A percentile compares a stretch with the other conserved stretches of the same genome.
Conservation (phyloP, 805 yeast species). For the Yarrowia deformans region DNA sequence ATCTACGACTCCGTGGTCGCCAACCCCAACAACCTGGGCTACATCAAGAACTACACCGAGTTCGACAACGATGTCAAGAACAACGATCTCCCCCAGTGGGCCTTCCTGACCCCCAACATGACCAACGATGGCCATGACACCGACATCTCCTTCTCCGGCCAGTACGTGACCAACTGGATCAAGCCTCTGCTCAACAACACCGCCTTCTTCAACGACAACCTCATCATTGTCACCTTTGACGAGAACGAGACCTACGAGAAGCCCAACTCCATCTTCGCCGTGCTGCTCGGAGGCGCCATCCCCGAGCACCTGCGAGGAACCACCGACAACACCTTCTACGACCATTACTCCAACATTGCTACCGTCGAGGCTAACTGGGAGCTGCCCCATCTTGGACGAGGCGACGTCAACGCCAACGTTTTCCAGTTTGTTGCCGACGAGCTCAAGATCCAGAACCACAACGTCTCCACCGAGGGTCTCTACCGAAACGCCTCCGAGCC, state of each 20-base stretch:
- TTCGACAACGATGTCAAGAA: conserved; percentile 54
- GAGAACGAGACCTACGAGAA: conserved; percentile 56
- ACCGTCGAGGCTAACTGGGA: conserved; percentile 61
- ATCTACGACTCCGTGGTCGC: conserved; percentile 54
- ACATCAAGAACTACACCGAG: conserved; percentile 59
- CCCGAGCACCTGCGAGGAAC: conserved; percentile 56
- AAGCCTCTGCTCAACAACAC: conserved; percentile 56
- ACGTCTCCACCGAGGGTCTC: conserved; percentile 35
- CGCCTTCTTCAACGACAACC: conserved; percentile 58
- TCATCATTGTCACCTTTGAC: conserved; percentile 59
- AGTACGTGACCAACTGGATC: conserved; percentile 57
- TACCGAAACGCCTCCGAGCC: conserved; percentile 36
- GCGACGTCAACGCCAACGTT: conserved; percentile 60
- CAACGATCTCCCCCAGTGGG: conserved; percentile 60
- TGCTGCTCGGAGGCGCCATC: conserved; percentile 59
- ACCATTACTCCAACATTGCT: conserved; percentile 61
- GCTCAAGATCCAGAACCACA: conserved; percentile 42
- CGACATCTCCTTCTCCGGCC: conserved; percentile 56
- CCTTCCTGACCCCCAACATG: conserved; percentile 63
- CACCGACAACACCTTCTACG: conserved; percentile 58
- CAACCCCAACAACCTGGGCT: conserved; percentile 52
- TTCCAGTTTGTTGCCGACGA: conserved; percentile 55
- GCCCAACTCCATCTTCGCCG: conserved; percentile 57
- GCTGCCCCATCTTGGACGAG: conserved; percentile 59
- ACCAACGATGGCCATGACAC: conserved; percentile 62